Evolutionary conservation across 2,329 filamentous ascomycete genomes (phyloP).

Genomic region (Elsinoe arachidis): DNA sequence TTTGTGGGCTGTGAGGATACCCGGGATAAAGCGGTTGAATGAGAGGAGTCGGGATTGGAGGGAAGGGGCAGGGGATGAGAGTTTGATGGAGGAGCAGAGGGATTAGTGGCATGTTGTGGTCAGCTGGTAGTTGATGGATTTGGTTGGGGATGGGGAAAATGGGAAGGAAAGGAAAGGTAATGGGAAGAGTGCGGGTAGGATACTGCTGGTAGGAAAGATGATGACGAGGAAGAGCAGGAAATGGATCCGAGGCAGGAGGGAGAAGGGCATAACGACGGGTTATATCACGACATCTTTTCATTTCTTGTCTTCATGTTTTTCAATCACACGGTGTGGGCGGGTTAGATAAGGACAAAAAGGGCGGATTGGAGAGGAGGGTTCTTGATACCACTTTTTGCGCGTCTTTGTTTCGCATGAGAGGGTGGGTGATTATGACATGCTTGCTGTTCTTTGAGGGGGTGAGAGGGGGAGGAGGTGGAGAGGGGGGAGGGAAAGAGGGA

Average conservation of each 20-base stretch:
- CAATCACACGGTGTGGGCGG: too few relatives aligned
- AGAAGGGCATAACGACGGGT: background rate
- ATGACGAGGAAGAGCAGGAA: background rate
- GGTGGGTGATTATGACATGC: background rate
- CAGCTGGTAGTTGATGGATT: too few relatives aligned
- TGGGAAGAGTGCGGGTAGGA: too few relatives aligned
- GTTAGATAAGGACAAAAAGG: background rate
- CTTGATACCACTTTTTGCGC: constrained; percentile 1
- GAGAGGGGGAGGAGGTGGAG: background rate
- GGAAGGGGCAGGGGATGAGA: constrained; percentile 63
- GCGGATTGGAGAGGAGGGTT: background rate
- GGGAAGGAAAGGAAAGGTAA: too few relatives aligned
- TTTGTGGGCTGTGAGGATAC: constrained; percentile 76
- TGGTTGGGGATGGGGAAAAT: background rate
- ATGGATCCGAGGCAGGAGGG: too few relatives aligned
- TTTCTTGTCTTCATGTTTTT: background rate
- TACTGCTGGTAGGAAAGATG: too few relatives aligned
- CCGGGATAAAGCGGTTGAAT: constrained; percentile 71
- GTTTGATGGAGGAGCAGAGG: constrained; percentile 19
- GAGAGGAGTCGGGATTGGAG: constrained; percentile 87
- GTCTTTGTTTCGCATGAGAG: background rate
- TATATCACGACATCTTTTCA: background rate
- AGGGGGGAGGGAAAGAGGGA: background rate
- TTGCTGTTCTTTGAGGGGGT: background rate
- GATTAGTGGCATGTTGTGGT: background rate